A percentile compares a stretch with the other conserved stretches of the same genome.
phyloP scores from a whole-genome alignment of 352 stramenopile species.

The Phytopythium kandeliae region DNA sequence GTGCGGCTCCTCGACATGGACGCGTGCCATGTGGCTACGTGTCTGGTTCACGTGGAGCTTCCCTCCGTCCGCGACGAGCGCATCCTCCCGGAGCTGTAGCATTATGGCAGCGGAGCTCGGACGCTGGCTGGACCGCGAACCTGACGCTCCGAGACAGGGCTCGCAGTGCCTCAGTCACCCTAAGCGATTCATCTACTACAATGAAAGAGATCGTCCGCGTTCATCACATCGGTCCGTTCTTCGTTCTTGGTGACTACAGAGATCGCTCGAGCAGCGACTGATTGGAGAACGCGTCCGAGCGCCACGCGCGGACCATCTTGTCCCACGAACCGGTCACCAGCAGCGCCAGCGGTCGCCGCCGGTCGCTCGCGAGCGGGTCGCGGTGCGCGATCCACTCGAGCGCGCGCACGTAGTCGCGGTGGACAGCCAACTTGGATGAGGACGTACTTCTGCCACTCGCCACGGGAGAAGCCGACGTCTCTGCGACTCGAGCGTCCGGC shows the following conservation, averaged over 20 bases:
- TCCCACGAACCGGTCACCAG: constrained; percentile 63
- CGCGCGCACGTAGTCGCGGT: constrained; percentile 69
- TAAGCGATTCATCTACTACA: too few relatives aligned
- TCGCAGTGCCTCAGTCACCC: too few relatives aligned
- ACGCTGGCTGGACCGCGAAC: too few relatives aligned
- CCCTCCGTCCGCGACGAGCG: too few relatives aligned
- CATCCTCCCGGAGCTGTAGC: too few relatives aligned
- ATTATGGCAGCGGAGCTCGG: too few relatives aligned
- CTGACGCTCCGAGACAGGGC: too few relatives aligned
- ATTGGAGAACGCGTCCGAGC: constrained; percentile 18
- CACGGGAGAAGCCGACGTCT: constrained; percentile 12
- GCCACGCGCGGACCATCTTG: constrained; percentile 48
- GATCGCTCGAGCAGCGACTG: constrained; percentile 6
- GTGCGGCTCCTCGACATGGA: too few relatives aligned
- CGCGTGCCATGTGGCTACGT: too few relatives aligned
- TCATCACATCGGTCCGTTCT: too few relatives aligned
- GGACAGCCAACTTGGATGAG: constrained; percentile 5
- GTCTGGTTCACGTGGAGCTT: too few relatives aligned
- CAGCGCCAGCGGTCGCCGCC: constrained; percentile 9
- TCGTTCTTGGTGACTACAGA: not conserved
- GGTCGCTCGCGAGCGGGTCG: constrained; percentile 7
- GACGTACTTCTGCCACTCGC: not conserved
- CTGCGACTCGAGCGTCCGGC: constrained; percentile 11
- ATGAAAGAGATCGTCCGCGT: too few relatives aligned
- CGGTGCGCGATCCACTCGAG: constrained; percentile 47